Base-by-base conservation (phyloP, 108 stramenopile species). In the Stephanodiscus triporus region DNA sequence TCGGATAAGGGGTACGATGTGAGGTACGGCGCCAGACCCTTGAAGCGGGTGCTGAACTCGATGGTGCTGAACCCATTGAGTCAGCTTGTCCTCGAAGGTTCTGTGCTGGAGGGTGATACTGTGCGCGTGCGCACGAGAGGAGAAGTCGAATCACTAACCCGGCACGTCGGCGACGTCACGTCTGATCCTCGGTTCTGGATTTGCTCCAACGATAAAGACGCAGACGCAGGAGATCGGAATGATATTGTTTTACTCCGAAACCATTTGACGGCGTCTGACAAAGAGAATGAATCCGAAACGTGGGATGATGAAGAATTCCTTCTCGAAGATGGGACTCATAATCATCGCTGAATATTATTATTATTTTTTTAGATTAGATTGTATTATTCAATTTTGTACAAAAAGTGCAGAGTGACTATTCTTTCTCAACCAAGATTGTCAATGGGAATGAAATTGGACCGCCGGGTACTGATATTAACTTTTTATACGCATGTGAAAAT, bases 11-110 rank as follows among this genome's bases (percentile, higher is more conserved):
- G 97, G 14, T 96, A 84, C 68, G 97, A 98, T 72, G 78, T 95
- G 32, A 84, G 87, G 11, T 98, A 95, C 72, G 97, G 97, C 23
- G 97, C 97, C n/a, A 74, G 97, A 23, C 97, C 97, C 5, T 62
- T 98, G 63, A 97, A 96, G 68, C 83, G 97, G 29, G 85, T 90
- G 9, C 82, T 98, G 77, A 90, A 88, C 27, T 85, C 88, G 20
- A 93, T 94, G 80, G 75, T 98, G 57, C 91, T 97, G 64, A 97
- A 92, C 54, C 90, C 91, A 11, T 56, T 98, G 34, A 91, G 90
- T 60, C 81, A 82, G 50, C 53, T 90, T 13, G 84, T 93, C 19
- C 63, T 93, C 19, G 87, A 91, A 66, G 87, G 89, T 27, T 70
- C 72, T 11, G 84, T 95, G 13, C 22, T 64, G 6, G 90, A 91